phyloP scores from a whole-genome alignment of 768 basidiomycete genomes.

The Tylopilus subfusipes region DNA sequence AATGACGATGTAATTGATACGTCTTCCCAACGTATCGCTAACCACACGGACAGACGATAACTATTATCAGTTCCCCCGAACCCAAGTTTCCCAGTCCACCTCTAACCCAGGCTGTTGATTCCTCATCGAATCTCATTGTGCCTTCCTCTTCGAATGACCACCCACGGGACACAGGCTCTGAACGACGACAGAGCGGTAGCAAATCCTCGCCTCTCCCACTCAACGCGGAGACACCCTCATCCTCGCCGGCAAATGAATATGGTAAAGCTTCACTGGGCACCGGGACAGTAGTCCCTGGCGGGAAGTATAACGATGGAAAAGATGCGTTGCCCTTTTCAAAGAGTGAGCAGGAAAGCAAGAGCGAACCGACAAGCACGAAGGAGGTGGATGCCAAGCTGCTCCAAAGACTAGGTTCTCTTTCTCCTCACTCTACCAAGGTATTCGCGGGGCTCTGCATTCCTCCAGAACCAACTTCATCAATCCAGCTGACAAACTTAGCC shows the following conservation, averaged over 20 bases:
- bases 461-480: constrained; percentile 14
- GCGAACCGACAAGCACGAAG: constrained; percentile 31
- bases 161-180: constrained; percentile 33
- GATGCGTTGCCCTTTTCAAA: background rate
- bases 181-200: constrained; percentile 32
- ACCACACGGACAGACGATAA: constrained; percentile 2
- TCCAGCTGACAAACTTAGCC: constrained; percentile 10
- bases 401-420: constrained; percentile 53
- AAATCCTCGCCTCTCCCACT: constrained; percentile 15
- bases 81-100: background rate
- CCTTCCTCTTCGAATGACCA: background rate
- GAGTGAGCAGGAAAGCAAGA: constrained; percentile 21
- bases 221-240: constrained; percentile 17
- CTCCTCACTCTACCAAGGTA: constrained; percentile 51
- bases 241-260: constrained; percentile 18
- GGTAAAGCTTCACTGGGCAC: constrained; percentile 16
- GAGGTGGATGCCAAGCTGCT: constrained; percentile 17
- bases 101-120: constrained; percentile 3
- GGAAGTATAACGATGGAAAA: background rate
- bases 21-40: background rate
- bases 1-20: constrained; percentile 5
- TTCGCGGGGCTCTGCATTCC: constrained; percentile 38
- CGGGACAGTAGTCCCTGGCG: background rate
- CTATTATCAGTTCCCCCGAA: background rate
- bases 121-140: background rate